Evolutionary conservation across 129 eudicot genomes (phyloP).

Genomic region (Oenanthe sinensis): DNA sequence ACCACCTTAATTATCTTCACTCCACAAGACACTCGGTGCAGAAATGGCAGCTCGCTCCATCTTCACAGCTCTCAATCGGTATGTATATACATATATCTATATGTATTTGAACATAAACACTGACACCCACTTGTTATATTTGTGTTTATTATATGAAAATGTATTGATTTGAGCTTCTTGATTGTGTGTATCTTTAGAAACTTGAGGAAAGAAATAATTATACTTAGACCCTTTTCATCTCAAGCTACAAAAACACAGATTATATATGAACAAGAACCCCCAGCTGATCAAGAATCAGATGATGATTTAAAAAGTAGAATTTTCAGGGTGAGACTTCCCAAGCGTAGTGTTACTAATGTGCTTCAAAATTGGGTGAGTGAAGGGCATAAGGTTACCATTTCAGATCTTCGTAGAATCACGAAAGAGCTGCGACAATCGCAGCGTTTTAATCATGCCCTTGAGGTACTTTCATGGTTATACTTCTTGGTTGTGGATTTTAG

Average conservation of each 20-base stretch:
- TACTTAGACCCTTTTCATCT: constrained; percentile 34
- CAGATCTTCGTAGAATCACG: constrained; percentile 67
- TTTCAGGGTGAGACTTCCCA: constrained; percentile 75
- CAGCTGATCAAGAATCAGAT: neutral
- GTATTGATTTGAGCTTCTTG: neutral
- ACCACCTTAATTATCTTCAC: neutral
- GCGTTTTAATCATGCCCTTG: constrained; percentile 92
- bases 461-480: constrained; percentile 26
- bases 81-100: neutral
- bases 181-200: constrained; percentile 24
- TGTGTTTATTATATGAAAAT: neutral
- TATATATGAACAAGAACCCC: constrained; percentile 21
- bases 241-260: constrained; percentile 29
- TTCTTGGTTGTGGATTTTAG: neutral
- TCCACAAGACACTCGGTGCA: neutral
- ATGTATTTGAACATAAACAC: neutral
- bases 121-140: neutral
- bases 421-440: constrained; percentile 60
- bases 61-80: constrained; percentile 46
- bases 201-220: constrained; percentile 14
- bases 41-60: constrained; percentile 54
- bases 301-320: constrained; percentile 84
- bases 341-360: constrained; percentile 73
- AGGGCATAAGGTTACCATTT: constrained; percentile 36
- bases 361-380: constrained; percentile 74